A percentile compares a stretch with the other conserved stretches of the same genome.
Evolutionary conservation across 345 rosid genomes (phyloP).

Genomic region (Eucalyptus erythrocorys): DNA sequence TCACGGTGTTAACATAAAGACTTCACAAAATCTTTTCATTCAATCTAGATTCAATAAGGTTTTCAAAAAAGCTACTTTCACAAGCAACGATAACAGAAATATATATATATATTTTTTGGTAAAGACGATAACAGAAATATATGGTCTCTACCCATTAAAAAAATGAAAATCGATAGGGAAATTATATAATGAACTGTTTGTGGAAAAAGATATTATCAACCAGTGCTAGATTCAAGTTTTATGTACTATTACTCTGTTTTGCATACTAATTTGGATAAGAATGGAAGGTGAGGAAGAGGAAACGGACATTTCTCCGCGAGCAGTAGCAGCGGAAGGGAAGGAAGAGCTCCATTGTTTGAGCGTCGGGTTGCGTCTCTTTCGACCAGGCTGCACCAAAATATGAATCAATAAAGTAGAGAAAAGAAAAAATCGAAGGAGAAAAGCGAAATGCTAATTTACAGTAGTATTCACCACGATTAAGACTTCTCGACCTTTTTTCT

Average conservation of each 20-base stretch:
- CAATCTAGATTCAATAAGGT: not conserved
- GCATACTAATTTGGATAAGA: not conserved
- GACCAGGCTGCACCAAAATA: not conserved
- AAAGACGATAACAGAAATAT: not conserved
- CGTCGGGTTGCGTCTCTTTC: constrained; percentile 5
- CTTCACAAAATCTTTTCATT: not conserved
- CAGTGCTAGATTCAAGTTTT: not conserved
- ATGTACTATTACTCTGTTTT: not conserved
- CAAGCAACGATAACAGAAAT: not conserved
- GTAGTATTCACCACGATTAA: not conserved
- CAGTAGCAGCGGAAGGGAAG: constrained; percentile 53
- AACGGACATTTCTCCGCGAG: constrained; percentile 38
- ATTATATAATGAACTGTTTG: not conserved
- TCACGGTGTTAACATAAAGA: not conserved
- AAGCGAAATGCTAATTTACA: not conserved
- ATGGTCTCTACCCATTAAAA: not conserved
- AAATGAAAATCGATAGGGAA: not conserved
- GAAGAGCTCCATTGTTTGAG: constrained; percentile 11
- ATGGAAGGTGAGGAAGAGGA: not conserved
- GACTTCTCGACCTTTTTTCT: not conserved
- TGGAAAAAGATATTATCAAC: not conserved
- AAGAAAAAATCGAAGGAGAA: not conserved
- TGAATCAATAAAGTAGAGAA: not conserved
- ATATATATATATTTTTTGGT: too few relatives aligned
- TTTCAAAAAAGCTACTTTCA: not conserved